These are phyloP conservation scores for Forsythia viridissima DNA, from an alignment of 257 asterid species.

Conservation along the genomic window DNA sequence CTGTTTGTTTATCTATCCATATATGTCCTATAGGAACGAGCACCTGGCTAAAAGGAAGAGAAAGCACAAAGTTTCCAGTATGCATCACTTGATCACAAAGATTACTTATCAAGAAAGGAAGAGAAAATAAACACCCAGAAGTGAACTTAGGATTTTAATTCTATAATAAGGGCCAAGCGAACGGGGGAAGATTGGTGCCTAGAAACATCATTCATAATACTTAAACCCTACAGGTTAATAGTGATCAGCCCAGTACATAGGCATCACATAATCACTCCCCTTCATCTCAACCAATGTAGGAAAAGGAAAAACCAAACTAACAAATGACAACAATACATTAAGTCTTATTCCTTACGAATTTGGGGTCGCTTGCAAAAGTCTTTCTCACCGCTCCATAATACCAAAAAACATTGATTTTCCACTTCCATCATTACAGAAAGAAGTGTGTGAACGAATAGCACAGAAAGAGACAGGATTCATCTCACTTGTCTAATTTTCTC, in stretches of 20 bases:
- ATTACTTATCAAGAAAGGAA: not conserved
- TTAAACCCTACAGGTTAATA: not conserved
- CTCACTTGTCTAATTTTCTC: constrained; percentile 98
- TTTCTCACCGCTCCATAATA: not conserved
- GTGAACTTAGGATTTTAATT: not conserved
- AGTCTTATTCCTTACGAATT: not conserved
- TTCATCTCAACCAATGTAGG: not conserved
- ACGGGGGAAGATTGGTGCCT: not conserved
- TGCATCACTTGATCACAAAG: too few species aligned
- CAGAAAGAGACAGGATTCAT: constrained; percentile 7
- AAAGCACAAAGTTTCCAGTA: too few species aligned
- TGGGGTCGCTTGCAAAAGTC: not conserved
- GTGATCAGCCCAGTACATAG: not conserved
- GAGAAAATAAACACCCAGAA: too few species aligned
- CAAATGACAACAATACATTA: too few species aligned
- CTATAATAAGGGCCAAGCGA: not conserved
- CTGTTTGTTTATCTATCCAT: not conserved
- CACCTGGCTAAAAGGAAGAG: too few species aligned
- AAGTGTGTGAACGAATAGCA: not conserved
- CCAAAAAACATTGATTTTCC: not conserved
- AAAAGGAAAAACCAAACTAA: not conserved
- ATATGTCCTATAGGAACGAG: too few species aligned
- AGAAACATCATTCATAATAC: not conserved
- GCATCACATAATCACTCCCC: not conserved
- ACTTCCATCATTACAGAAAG: not conserved